Base-by-base conservation (phyloP, 495 filamentous ascomycete genomes). In the Lichenothelia convexa region DNA sequence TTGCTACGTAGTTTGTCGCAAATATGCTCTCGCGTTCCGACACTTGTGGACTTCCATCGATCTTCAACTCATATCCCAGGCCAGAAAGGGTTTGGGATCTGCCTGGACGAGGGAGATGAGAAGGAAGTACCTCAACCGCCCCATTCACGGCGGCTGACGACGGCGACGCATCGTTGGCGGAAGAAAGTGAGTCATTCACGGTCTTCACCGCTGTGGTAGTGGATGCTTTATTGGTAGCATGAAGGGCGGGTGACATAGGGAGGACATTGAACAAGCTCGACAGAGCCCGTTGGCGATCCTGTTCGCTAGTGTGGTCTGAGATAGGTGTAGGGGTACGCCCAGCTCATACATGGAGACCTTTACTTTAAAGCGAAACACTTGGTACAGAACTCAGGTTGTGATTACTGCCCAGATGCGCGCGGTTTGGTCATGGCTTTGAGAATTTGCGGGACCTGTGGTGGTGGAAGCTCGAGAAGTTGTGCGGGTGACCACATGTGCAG, bases 1-100 rank as follows among this genome's bases (percentile, higher is more conserved):
- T 60, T 29, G 56, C 57, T 0, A 65, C 52, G 46, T 74, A 75
- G 40, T 70, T 64, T 1, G 70, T 73, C 30, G 71, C 71, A 45
- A 73, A 74, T 50, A 75, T 75, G 49, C 65, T 71, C 39, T 76
- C 71, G 37, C 71, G 53, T 45, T 76, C 71, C 9, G 68, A 68
- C 45, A 75, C 51, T 50, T 69, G 68, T 19, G 68, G 68, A 31
- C 43, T 53, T 23, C 64, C 48, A 23, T 32, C 17, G 3, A 45
- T 20, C 22, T 39, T 36, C 42, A 38, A 45, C 32, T 41, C 30
- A 13, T 21, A 33, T 9, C 44, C 42, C 2, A 43, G 40, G 7
- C 42, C 22, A 13, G 48, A 43, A 6, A 41, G 40, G 9, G 48
- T 51, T 38, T 42, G 45, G 19, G 48, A 48, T 18, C 48, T 40